These are phyloP conservation scores for Nymphaea colorata DNA, from an alignment of 164 flowering plant species.

Conservation along the genomic window DNA sequence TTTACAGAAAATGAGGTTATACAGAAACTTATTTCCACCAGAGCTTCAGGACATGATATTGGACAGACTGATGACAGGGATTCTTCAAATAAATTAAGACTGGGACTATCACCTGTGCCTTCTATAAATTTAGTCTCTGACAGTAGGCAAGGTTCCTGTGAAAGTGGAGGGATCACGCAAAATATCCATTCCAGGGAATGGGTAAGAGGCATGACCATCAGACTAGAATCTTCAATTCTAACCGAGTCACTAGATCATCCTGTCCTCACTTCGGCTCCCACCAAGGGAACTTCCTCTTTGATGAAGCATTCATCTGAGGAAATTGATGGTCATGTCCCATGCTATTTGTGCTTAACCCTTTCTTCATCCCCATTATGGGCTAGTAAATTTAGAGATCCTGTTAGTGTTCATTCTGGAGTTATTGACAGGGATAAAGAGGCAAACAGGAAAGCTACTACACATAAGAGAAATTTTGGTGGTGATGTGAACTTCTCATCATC, in stretches of 20 bases:
- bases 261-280: slow-evolving; percentile 45
- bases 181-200: slow-evolving; percentile 31
- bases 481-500: slow-evolving; percentile 21
- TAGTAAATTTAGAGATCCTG: slow-evolving; percentile 14
- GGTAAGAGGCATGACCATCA: slow-evolving; percentile 13
- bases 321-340: slow-evolving; percentile 32
- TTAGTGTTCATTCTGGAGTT: slow-evolving; percentile 12
- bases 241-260: slow-evolving; percentile 50
- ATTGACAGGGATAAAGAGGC: not conserved
- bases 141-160: slow-evolving; percentile 75
- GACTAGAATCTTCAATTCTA: slow-evolving; percentile 9
- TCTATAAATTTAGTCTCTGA: slow-evolving; percentile 65
- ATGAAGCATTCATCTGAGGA: slow-evolving; percentile 34
- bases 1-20: slow-evolving; percentile 24
- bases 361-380: slow-evolving; percentile 54
- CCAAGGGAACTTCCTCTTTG: slow-evolving; percentile 18
- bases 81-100: slow-evolving; percentile 52
- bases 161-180: slow-evolving; percentile 44
- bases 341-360: slow-evolving; percentile 68
- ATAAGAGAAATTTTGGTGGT: slow-evolving; percentile 1
- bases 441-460: slow-evolving; percentile 16
- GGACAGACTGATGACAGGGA: slow-evolving; percentile 46
- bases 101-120: slow-evolving; percentile 70
- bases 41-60: slow-evolving; percentile 19
- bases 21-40: slow-evolving; percentile 14